Percentiles rank a stretch among this genome's conserved stretches.
These are phyloP conservation scores for Medicago truncatula DNA, from an alignment of 306 rosid species.

Conservation along the genomic window MtrunA17r5.0-ANR NC_053042.1:47796001-47796500, in stretches of 20 bases:
- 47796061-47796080: conserved; percentile 10
- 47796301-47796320: conserved; percentile 83
- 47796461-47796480: too few relatives aligned
- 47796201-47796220: neutral
- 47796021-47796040: conserved; percentile 14
- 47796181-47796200: conserved; percentile 1
- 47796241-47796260: neutral
- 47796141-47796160: neutral
- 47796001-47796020: conserved; percentile 18
- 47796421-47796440: conserved; percentile 40
- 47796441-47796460: conserved; percentile 2
- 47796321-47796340: conserved; percentile 92
- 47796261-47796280: conserved; percentile 19
- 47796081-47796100: conserved; percentile 29
- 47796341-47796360: conserved; percentile 80
- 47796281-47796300: conserved; percentile 32
- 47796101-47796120: conserved; percentile 34
- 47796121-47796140: conserved; percentile 3
- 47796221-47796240: conserved; percentile 14
- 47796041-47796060: conserved; percentile 29
- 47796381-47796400: conserved; percentile 97
- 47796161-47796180: conserved; percentile 7
- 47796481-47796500: conserved; percentile 55
- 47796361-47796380: conserved; percentile 96
- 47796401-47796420: conserved; percentile 67